Base-by-base conservation (phyloP, 176 grass and related monocot species). In the Eragrostis nindensis region DNA sequence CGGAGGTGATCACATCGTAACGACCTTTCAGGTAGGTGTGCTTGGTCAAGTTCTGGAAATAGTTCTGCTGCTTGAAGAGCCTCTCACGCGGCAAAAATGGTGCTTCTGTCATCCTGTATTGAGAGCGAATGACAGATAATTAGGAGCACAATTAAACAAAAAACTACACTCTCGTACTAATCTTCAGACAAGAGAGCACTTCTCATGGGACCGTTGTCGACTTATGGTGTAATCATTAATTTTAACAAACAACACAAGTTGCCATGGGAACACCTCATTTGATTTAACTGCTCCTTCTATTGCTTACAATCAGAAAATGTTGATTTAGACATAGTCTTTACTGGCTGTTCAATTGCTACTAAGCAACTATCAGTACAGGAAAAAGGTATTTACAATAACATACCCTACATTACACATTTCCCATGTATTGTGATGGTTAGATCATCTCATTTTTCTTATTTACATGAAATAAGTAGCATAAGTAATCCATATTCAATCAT, bases 1-100 rank as follows among this genome's bases (percentile, higher is more conserved):
- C 83, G 0, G 88, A 94, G 18, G 88, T 94, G 66, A 94, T 27
- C 61, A 74, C 56, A 50, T 94, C 88, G 2, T 70, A 88, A 24
- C 88, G 86, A 9, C 88, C 92, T 77, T 94, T 94, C 36, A 94
- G 70, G 71, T 90, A 78, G 18, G 87, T 93, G 43, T 90, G 87
- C 63, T 85, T 93, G 68, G 79, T 43, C 60, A 87, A 21, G 54
- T 75, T 80, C 85, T 90, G 84, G 60, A 87, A 93, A 70, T 87
- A 24, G 14, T 81, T 43, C 53, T 90, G 91, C 10, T 87, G 73
- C 78, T 90, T 81, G 46, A 78, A 12, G 40, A 93, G 85, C 91
- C 74, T 90, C 84, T 93, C 85, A 7, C 91, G 82, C 0, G 87
- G 71, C 29, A 79, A 38, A 79, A 93, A 93, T 65, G 91, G 91